Percentiles rank a stretch among this genome's conserved stretches.
Conservation (phyloP, 176 grass and related monocot species). For the Musa itinerans region DNA sequence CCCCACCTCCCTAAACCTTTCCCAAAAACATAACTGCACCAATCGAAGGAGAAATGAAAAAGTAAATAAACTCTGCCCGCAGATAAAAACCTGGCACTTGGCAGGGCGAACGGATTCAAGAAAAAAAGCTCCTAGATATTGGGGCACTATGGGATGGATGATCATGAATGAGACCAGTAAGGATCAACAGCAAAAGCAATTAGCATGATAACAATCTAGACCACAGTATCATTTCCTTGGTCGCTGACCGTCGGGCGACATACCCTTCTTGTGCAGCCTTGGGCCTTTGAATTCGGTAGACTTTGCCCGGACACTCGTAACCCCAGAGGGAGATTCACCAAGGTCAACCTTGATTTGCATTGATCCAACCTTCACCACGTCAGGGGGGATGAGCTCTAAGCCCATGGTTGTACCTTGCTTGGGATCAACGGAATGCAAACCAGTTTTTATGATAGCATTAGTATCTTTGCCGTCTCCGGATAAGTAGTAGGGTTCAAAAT, state of each 20-base stretch:
- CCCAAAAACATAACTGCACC: background rate
- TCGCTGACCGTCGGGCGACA: background rate
- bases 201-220: background rate
- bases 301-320: conserved; percentile 17
- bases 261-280: conserved; percentile 7
- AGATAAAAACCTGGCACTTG: background rate
- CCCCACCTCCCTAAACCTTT: background rate
- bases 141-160: background rate
- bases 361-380: conserved; percentile 50
- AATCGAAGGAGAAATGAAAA: background rate
- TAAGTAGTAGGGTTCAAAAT: background rate
- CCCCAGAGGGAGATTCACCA: conserved; percentile 25
- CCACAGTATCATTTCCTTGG: conserved; percentile 1
- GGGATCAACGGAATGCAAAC: background rate
- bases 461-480: conserved; percentile 16
- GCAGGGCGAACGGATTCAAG: conserved; percentile 1
- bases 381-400: conserved; percentile 9
- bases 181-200: background rate
- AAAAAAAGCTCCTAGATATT: conserved; percentile 1
- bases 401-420: conserved; percentile 1
- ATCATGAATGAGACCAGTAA: background rate
- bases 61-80: conserved; percentile 6
- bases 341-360: conserved; percentile 44
- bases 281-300: conserved; percentile 14
- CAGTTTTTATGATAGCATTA: background rate